These are phyloP conservation scores for Didymella segeticola DNA, from an alignment of 2,329 filamentous ascomycete genomes.

Conservation along the genomic window DNA sequence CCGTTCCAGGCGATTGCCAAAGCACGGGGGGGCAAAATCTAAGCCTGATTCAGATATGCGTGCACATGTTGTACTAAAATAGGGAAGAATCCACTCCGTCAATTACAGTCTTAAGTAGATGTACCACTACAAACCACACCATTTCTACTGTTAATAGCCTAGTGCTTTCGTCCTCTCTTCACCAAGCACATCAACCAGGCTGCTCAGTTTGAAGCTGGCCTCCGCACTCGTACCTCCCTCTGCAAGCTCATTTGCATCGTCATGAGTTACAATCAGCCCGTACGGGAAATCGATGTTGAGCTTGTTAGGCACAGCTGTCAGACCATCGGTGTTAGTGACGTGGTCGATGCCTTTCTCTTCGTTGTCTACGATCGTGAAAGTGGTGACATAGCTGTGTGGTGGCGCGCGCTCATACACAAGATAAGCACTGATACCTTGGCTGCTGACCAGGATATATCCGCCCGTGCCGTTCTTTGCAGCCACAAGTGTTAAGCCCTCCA, in stretches of 20 bases:
- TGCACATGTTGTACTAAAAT: background rate
- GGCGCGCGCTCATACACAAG: conserved; percentile 58
- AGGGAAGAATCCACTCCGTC: background rate
- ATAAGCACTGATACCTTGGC: conserved; percentile 61
- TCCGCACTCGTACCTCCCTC: conserved; percentile 55
- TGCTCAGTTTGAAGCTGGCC: conserved; percentile 59
- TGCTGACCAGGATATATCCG: conserved; percentile 61
- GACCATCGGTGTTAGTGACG: conserved; percentile 62
- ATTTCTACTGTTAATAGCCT: conserved; percentile 26
- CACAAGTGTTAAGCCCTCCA: conserved; percentile 62
- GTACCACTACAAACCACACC: too few species aligned
- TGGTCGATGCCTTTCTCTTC: conserved; percentile 54
- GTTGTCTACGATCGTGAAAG: conserved; percentile 57
- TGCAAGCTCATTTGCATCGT: conserved; percentile 61
- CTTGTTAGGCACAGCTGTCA: conserved; percentile 55
- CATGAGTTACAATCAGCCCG: conserved; percentile 60
- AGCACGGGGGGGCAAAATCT: conserved; percentile 34
- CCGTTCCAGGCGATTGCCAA: conserved; percentile 27
- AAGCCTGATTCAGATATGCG: background rate
- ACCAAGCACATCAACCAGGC: conserved; percentile 36
- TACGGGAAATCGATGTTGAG: conserved; percentile 49
- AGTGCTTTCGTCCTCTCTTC: conserved; percentile 27
- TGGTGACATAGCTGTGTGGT: conserved; percentile 59
- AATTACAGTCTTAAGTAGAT: background rate
- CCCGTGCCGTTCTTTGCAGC: conserved; percentile 53